phyloP scores from a whole-genome alignment of 208 protist species.

The Strigomonas culicis region DNA sequence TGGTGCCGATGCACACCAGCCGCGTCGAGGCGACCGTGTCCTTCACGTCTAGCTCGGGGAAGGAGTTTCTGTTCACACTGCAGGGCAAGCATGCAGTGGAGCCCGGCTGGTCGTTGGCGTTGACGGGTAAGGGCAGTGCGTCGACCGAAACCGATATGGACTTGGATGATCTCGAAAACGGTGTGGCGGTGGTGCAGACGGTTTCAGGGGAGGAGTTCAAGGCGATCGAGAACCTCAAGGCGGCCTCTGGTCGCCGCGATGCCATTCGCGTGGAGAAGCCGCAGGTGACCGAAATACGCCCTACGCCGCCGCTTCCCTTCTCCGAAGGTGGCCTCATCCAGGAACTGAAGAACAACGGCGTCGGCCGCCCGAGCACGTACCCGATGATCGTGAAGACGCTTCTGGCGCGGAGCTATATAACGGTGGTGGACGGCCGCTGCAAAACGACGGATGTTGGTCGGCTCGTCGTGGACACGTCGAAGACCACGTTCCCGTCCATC shows the following conservation, averaged over 20 bases:
- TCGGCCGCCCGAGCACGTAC: conserved; percentile 89
- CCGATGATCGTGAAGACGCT: conserved; percentile 90
- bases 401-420: conserved; percentile 79
- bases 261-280: conserved; percentile 18
- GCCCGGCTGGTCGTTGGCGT: conserved; percentile 76
- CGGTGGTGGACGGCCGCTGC: conserved; percentile 71
- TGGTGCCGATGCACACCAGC: conserved; percentile 76
- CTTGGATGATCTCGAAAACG: conserved; percentile 52
- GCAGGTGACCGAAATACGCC: conserved; percentile 54
- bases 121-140: conserved; percentile 30
- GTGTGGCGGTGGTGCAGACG: conserved; percentile 43
- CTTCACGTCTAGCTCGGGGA: conserved; percentile 43
- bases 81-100: conserved; percentile 71
- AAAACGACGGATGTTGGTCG: conserved; percentile 78
- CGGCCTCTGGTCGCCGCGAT: conserved; percentile 11
- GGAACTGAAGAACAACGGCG: conserved; percentile 83
- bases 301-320: conserved; percentile 62
- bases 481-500: conserved; percentile 82
- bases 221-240: conserved; percentile 48
- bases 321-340: conserved; percentile 86
- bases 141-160: conserved; percentile 34
- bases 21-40: conserved; percentile 45
- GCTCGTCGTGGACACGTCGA: conserved; percentile 64
- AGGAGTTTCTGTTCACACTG: conserved; percentile 50
- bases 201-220: conserved; percentile 80